phyloP scores from a whole-genome alignment of 306 rosid species.

The Medicago arabica region DNA sequence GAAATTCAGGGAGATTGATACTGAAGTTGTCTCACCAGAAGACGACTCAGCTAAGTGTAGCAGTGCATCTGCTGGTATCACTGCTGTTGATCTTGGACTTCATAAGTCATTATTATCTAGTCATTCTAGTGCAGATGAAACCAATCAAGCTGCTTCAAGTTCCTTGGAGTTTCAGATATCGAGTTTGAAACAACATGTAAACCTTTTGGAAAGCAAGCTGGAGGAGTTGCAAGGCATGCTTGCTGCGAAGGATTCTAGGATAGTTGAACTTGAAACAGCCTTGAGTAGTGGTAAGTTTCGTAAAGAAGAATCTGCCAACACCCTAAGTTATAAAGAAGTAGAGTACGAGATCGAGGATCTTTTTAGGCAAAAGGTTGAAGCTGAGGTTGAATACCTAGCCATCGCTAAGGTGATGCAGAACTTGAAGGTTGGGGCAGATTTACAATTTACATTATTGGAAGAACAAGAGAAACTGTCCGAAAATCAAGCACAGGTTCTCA shows the following conservation, averaged over 20 bases:
- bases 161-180: constrained; percentile 60
- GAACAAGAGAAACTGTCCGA: constrained; percentile 60
- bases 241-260: constrained; percentile 60
- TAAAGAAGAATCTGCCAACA: constrained; percentile 56
- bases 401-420: constrained; percentile 51
- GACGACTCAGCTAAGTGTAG: constrained; percentile 53
- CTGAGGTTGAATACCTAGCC: constrained; percentile 68
- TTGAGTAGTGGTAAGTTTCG: constrained; percentile 49
- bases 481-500: constrained; percentile 57
- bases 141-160: constrained; percentile 50
- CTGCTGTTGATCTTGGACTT: constrained; percentile 45
- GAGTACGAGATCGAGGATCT: constrained; percentile 57
- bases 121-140: constrained; percentile 54
- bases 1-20: constrained; percentile 68
- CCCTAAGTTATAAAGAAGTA: constrained; percentile 44
- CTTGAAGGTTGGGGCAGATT: constrained; percentile 49
- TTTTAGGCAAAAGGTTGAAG: constrained; percentile 73
- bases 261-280: constrained; percentile 71
- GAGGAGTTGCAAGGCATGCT: constrained; percentile 54
- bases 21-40: constrained; percentile 49
- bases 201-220: constrained; percentile 59
- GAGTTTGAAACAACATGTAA: constrained; percentile 62
- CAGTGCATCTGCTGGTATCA: constrained; percentile 49
- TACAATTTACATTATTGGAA: constrained; percentile 48
- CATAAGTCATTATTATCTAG: constrained; percentile 47